Percentiles rank a stretch among this genome's conserved stretches.
Evolutionary conservation across 2,329 filamentous ascomycete species (phyloP).

Genomic region (Aspergillus pseudotamarii): DNA sequence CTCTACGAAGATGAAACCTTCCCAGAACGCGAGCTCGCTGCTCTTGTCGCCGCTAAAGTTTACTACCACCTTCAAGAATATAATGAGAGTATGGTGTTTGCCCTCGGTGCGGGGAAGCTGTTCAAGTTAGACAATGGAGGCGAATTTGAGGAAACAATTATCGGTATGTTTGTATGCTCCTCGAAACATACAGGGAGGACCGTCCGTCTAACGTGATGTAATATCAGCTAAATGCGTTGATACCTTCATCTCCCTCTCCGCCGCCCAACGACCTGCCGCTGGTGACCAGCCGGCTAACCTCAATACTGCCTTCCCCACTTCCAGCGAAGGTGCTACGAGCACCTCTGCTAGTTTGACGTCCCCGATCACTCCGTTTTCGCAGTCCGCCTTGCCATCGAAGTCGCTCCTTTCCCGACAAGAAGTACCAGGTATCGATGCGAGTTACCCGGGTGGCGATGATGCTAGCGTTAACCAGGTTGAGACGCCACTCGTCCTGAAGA

Average conservation of each 20-base stretch:
- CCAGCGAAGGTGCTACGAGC: conserved; percentile 65
- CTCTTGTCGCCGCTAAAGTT: conserved; percentile 92
- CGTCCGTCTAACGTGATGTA: conserved; percentile 14
- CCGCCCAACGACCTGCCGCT: conserved; percentile 57
- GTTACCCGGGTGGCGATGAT: conserved; percentile 59
- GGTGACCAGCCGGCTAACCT: conserved; percentile 65
- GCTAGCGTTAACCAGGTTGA: conserved; percentile 58
- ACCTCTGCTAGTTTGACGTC: conserved; percentile 72
- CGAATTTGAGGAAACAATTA: conserved; percentile 98
- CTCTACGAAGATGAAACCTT: conserved; percentile 97
- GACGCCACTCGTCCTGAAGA: conserved; percentile 67
- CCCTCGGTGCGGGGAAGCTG: conserved; percentile 88
- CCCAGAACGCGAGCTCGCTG: conserved; percentile 89
- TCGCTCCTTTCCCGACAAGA: conserved; percentile 85
- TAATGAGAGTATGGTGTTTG: conserved; percentile 99
- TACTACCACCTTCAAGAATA: conserved; percentile 99
- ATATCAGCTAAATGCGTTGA: conserved; percentile 83
- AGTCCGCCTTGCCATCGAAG: conserved; percentile 89
- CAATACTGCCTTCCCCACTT: conserved; percentile 75
- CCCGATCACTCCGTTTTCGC: conserved; percentile 92
- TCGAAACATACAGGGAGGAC: neutral
- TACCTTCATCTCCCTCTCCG: conserved; percentile 86
- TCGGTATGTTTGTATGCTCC: conserved; percentile 57
- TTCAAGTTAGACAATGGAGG: conserved; percentile 89
- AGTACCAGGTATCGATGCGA: conserved; percentile 62